These are phyloP conservation scores for Auricularia sp. DNA, from an alignment of 768 basidiomycete genomes.

Conservation along the genomic window DNA sequence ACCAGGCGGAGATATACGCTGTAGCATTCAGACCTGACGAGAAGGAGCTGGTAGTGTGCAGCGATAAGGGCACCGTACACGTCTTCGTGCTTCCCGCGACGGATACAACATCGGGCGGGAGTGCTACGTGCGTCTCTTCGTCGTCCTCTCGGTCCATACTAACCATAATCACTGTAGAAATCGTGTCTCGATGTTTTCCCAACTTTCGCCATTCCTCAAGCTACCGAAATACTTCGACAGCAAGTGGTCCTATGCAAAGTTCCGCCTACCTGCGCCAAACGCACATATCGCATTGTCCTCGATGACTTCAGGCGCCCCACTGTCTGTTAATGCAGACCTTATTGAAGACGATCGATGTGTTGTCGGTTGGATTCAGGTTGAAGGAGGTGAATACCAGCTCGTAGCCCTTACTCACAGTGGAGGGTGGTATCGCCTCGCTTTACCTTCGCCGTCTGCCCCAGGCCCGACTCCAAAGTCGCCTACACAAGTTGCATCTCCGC, in stretches of 20 bases:
- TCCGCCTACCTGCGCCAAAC: constrained; percentile 76
- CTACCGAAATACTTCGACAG: constrained; percentile 87
- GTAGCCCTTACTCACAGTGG: constrained; percentile 80
- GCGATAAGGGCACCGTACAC: constrained; percentile 92
- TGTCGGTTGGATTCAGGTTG: constrained; percentile 74
- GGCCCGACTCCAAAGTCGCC: constrained; percentile 9
- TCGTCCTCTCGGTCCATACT: neutral
- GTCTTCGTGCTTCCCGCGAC: constrained; percentile 56
- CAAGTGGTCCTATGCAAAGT: constrained; percentile 95
- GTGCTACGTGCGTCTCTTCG: constrained; percentile 46
- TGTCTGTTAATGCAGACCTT: constrained; percentile 35
- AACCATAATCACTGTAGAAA: constrained; percentile 39
- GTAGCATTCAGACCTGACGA: constrained; percentile 84
- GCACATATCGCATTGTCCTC: constrained; percentile 73
- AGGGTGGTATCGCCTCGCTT: constrained; percentile 81
- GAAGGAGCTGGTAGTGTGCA: constrained; percentile 81
- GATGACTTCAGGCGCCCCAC: constrained; percentile 44
- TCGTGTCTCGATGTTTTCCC: constrained; percentile 75
- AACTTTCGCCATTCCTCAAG: constrained; percentile 68
- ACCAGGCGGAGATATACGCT: constrained; percentile 86
- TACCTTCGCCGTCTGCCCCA: constrained; percentile 21
- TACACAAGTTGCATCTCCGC: constrained; percentile 32
- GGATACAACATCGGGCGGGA: constrained; percentile 32
- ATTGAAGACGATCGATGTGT: constrained; percentile 78
- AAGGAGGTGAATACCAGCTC: constrained; percentile 46